Conservation (phyloP, 805 yeast species). For the Nematodospora valgi region DNA sequence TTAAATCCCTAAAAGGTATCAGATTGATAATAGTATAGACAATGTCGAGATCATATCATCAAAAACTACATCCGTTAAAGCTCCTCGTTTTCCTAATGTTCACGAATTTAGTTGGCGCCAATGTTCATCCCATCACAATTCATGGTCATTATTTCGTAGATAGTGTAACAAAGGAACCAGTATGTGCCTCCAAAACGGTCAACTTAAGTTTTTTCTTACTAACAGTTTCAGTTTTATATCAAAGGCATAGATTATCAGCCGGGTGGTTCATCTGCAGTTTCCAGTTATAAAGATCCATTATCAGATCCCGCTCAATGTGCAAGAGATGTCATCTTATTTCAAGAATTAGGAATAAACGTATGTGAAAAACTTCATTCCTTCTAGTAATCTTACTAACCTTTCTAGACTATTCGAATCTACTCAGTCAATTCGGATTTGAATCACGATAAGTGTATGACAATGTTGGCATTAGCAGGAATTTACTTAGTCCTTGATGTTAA, state of each 20-base stretch:
- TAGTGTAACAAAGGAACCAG: conserved; percentile 69
- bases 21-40: too few relatives aligned
- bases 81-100: conserved; percentile 3
- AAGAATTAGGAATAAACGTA: conserved; percentile 74
- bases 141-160: conserved; percentile 73
- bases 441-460: conserved; percentile 88
- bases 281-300: conserved; percentile 62
- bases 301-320: conserved; percentile 72
- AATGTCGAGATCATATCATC: too few relatives aligned
- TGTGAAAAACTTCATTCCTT: background rate
- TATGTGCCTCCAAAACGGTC: conserved; percentile 23
- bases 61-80: too few relatives aligned
- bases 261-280: conserved; percentile 83
- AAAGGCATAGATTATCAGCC: conserved; percentile 96
- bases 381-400: background rate
- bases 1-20: too few relatives aligned
- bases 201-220: conserved; percentile 6
- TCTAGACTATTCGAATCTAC: conserved; percentile 73
- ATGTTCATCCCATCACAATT: conserved; percentile 64
- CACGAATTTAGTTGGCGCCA: conserved; percentile 8
- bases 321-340: conserved; percentile 77
- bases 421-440: conserved; percentile 78
- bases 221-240: conserved; percentile 54
- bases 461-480: conserved; percentile 90
- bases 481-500: conserved; percentile 88